Conservation (phyloP, 768 basidiomycete species). For the Multifurca ochricompacta region DNA sequence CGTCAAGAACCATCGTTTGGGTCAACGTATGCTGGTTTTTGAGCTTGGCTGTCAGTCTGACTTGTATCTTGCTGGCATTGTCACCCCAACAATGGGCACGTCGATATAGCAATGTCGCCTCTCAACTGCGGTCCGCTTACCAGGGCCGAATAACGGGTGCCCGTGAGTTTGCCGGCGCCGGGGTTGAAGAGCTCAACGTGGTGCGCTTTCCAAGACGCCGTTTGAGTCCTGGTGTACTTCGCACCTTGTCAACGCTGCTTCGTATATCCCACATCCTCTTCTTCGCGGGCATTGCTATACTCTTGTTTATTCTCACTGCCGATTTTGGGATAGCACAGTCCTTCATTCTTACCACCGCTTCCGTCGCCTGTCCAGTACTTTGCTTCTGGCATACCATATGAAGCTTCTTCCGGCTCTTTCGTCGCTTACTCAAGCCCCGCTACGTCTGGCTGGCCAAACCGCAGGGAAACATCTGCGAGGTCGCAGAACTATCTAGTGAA, state of each 20-base stretch:
- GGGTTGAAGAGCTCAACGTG: conserved; percentile 30
- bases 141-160: conserved; percentile 32
- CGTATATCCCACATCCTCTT: conserved; percentile 43
- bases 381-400: too few relatives aligned
- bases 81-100: not conserved
- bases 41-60: conserved; percentile 10
- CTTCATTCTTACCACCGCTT: conserved; percentile 2
- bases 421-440: too few relatives aligned
- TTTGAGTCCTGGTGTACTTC: too few relatives aligned
- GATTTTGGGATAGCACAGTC: not conserved
- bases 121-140: conserved; percentile 25
- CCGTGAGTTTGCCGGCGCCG: conserved; percentile 26
- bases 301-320: conserved; percentile 30
- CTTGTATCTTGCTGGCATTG: conserved; percentile 4
- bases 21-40: conserved; percentile 12
- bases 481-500: too few relatives aligned
- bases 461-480: too few relatives aligned
- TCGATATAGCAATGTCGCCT: not conserved
- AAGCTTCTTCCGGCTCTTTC: too few relatives aligned
- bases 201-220: conserved; percentile 35
- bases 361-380: conserved; percentile 4
- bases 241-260: conserved; percentile 40
- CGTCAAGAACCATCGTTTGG: not conserved
- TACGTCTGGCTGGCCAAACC: too few relatives aligned
- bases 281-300: conserved; percentile 41